phyloP scores from a whole-genome alignment of 495 filamentous ascomycete genomes.

The Aspergillus ellipticus region DNA sequence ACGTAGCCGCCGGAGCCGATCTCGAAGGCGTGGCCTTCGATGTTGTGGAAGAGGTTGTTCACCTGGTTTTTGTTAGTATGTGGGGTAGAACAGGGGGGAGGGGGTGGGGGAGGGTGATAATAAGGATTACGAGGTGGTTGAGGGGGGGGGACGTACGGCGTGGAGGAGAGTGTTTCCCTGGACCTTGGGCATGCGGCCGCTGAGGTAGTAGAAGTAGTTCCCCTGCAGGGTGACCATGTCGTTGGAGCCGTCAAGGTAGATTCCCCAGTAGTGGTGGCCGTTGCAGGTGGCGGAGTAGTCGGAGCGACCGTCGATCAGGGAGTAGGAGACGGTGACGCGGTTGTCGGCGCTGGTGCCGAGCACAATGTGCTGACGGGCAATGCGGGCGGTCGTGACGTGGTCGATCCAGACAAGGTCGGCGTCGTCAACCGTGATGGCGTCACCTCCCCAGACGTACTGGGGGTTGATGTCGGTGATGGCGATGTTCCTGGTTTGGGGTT shows the following conservation, averaged over 20 bases:
- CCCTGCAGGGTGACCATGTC: conserved; percentile 42
- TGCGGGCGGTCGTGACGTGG: conserved; percentile 26
- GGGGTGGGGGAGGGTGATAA: no score
- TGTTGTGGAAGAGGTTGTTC: conserved; percentile 59
- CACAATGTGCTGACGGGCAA: conserved; percentile 43
- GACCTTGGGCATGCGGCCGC: conserved; percentile 42
- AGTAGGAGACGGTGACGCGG: conserved; percentile 44
- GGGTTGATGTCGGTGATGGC: conserved; percentile 7
- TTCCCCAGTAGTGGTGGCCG: conserved; percentile 43
- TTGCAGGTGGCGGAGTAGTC: conserved; percentile 41
- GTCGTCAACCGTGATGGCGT: conserved; percentile 4
- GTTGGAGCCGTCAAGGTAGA: conserved; percentile 36
- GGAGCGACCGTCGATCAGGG: conserved; percentile 36
- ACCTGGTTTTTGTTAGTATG: conserved; percentile 24
- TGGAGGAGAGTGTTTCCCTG: conserved; percentile 41
- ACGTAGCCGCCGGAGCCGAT: conserved; percentile 47
- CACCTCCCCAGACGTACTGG: conserved; percentile 7
- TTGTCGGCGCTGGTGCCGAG: conserved; percentile 35
- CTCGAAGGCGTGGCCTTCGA: conserved; percentile 54
- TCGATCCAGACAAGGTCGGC: conserved; percentile 6
- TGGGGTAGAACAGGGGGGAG: neutral
- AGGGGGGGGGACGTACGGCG: conserved; percentile 25
- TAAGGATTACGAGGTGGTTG: no score
- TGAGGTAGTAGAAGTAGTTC: conserved; percentile 47
- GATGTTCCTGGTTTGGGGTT: neutral